Base-by-base conservation (phyloP, 148 eudicot genomes). In the Camellia japonica region DNA sequence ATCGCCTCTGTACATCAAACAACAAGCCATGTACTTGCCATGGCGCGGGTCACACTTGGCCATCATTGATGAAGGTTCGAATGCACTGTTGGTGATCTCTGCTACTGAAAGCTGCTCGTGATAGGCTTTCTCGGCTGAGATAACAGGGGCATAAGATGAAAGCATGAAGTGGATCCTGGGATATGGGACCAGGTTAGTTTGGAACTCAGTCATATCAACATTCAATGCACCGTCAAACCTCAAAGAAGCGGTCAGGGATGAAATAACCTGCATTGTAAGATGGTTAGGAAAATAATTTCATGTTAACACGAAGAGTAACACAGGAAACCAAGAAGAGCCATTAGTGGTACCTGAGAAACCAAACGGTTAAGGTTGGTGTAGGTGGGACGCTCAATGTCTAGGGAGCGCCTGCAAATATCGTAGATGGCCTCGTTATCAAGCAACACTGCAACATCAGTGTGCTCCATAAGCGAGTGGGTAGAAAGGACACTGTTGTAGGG, bases 151-250 rank as follows among this genome's bases (percentile, higher is more conserved):
- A 47, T 82, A 82, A 42, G 84, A 82, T n/a, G 84, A 82, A 71
- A 82, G 84, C 84, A 82, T 82, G 77, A 82, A 82, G 72, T 82
- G 84, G 47, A 82, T 82, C 20, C 84, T 63, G 15, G 82, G 82
- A 41, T 80, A 80, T 23, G 82, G 82, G n/a, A 80, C 82, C 55
- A 80, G 68, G 71, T 82, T 82, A 11, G 84, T 82, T n/a, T 82
- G 84, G 71, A 82, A 82, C 80, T 82, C 84, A 3, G 80, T 82
- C 19, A 82, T 80, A 20, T 82, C 84, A 23, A 82, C 84, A n/a
- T 82, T 82, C 72, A 82, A 63, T 1, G 84, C 84, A 60, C 84
- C 84, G 20, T 77, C 84, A 15, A 82, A 82, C 77, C 84, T 82
- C 59, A 82, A 44, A 41, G 84, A 81, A 20, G 84, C 79, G 14